These are phyloP conservation scores for Wickerhamiella siamensis DNA, from an alignment of 805 yeast species.

Conservation along the genomic window DNA sequence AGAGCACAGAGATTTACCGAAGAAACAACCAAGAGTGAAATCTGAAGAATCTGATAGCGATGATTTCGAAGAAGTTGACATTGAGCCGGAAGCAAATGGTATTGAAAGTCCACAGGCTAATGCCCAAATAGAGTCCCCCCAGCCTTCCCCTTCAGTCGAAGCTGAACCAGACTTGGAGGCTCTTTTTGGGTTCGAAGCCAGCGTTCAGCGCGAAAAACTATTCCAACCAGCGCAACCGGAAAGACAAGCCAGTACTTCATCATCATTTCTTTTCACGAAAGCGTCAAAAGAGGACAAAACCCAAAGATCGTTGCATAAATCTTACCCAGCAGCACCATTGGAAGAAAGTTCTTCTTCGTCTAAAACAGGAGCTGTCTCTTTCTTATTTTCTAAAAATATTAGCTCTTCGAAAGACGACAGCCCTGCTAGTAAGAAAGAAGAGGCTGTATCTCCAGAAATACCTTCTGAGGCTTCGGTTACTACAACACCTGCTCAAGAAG, in stretches of 20 bases:
- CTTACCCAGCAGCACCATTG: no score
- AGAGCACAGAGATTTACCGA: conserved; percentile 10
- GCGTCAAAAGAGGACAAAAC: no score
- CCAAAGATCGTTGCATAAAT: no score
- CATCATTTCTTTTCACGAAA: no score
- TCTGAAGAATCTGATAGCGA: conserved; percentile 33
- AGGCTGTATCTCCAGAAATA: no score
- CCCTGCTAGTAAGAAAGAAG: background rate
- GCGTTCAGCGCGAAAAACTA: conserved; percentile 16
- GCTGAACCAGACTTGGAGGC: conserved; percentile 8
- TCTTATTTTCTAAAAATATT: background rate
- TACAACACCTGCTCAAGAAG: no score
- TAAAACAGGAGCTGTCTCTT: background rate
- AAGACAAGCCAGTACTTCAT: no score
- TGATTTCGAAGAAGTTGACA: conserved; percentile 61
- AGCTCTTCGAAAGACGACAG: background rate
- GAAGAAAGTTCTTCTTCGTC: background rate
- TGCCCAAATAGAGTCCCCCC: background rate
- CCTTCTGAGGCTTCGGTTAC: no score
- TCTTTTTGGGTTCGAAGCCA: conserved; percentile 18
- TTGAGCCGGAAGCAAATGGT: conserved; percentile 17
- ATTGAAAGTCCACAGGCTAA: conserved; percentile 1
- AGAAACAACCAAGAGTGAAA: conserved; percentile 22
- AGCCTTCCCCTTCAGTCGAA: background rate
- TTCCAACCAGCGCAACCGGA: no score